Conservation (phyloP, 768 basidiomycete species). For the Holtermanniella nyarrowii region DNA sequence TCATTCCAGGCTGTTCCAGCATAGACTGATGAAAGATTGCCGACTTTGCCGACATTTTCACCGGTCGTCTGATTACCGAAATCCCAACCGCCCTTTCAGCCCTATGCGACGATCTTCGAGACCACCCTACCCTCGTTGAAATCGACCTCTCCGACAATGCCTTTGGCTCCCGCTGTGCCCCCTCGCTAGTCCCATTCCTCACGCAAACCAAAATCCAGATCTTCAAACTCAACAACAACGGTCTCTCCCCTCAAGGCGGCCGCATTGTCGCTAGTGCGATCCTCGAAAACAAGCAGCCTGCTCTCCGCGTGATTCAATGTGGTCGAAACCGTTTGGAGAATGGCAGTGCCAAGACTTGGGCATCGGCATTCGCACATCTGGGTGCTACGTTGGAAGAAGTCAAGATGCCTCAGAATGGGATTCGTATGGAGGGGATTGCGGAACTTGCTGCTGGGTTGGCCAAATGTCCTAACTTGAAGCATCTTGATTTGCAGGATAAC, state of each 20-base stretch:
- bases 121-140: slow-evolving; percentile 69
- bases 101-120: slow-evolving; percentile 75
- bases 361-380: slow-evolving; percentile 76
- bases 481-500: slow-evolving; percentile 83
- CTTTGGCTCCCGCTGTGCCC: slow-evolving; percentile 88
- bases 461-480: slow-evolving; percentile 54
- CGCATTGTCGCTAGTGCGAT: slow-evolving; percentile 74
- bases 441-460: slow-evolving; percentile 66
- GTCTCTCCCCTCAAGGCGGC: slow-evolving; percentile 84
- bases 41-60: slow-evolving; percentile 96
- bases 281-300: slow-evolving; percentile 61
- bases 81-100: slow-evolving; percentile 82
- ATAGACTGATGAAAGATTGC: slow-evolving; percentile 55
- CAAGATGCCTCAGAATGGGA: slow-evolving; percentile 95
- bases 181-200: slow-evolving; percentile 84
- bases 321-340: slow-evolving; percentile 94
- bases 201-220: slow-evolving; percentile 65
- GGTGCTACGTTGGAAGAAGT: slow-evolving; percentile 64
- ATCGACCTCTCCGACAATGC: slow-evolving; percentile 92
- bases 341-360: slow-evolving; percentile 73
- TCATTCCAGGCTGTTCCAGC: background rate
- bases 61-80: slow-evolving; percentile 86
- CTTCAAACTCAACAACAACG: slow-evolving; percentile 91
- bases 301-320: slow-evolving; percentile 71
- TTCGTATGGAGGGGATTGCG: slow-evolving; percentile 80